Percentiles rank a stretch among this genome's conserved stretches.
These are phyloP conservation scores for Barnettozyma sp. DNA, from an alignment of 805 yeast genomes.

Conservation along the genomic window DNA sequence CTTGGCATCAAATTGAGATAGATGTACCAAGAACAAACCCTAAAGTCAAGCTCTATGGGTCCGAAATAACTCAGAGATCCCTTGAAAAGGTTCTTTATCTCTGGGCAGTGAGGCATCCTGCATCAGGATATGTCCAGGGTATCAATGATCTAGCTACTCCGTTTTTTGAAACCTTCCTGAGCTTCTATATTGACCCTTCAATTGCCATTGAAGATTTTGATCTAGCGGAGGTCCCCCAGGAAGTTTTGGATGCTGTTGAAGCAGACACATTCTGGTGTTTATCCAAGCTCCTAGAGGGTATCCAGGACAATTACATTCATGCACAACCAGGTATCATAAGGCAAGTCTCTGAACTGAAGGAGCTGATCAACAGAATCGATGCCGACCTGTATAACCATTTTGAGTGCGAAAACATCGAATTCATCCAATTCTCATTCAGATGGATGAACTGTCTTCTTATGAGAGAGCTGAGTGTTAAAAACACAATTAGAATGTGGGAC, in stretches of 20 bases:
- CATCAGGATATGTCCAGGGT: constrained; percentile 97
- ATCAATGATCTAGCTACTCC: constrained; percentile 93
- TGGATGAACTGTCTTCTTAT: constrained; percentile 98
- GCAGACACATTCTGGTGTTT: constrained; percentile 98
- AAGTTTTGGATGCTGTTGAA: constrained; percentile 64
- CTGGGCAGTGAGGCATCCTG: constrained; percentile 97
- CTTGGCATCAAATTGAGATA: constrained; percentile 94
- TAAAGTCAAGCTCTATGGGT: constrained; percentile 63
- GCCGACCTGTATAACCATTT: constrained; percentile 65
- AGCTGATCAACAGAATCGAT: constrained; percentile 76
- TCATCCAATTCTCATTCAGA: constrained; percentile 90
- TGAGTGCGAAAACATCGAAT: constrained; percentile 78
- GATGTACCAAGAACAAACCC: constrained; percentile 96
- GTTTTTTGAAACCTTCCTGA: constrained; percentile 77
- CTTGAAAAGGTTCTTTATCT: constrained; percentile 76
- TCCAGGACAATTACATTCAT: constrained; percentile 94
- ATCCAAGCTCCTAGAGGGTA: constrained; percentile 83
- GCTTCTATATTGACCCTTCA: constrained; percentile 49
- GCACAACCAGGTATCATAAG: constrained; percentile 96
- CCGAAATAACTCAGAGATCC: constrained; percentile 64
- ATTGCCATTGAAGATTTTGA: constrained; percentile 51
- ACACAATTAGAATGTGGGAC: constrained; percentile 96
- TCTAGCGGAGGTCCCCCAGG: constrained; percentile 51
- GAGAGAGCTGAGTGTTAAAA: constrained; percentile 79
- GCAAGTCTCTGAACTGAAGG: constrained; percentile 77